Base-by-base conservation (phyloP, 1,139 yeast species). In the Yamadazyma conglobata region DNA sequence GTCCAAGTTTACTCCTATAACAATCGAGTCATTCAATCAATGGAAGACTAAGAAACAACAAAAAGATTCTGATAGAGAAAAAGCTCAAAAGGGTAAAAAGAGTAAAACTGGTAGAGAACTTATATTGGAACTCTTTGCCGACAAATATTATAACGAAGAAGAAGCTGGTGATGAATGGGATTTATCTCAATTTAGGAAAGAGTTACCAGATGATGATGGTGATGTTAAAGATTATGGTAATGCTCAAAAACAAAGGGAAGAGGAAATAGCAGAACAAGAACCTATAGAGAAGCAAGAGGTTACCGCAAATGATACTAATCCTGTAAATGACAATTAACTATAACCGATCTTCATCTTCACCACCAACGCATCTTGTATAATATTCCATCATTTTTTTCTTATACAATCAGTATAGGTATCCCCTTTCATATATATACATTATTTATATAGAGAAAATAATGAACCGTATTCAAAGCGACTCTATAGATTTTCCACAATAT, bases 1-100 rank as follows among this genome's bases (percentile, higher is more conserved):
- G 55, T 64, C 73, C 35, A 73, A 77, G 31, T 73, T 88, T 51
- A 89, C 96, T 2, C 96, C 97, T 18, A 88, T 93, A 39, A 89
- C 95, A 2, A 64, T 77, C 22, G 89, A 83, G 38, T 57, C 88
- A n/a, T 93, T 93, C 57, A 73, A 73, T 24, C 73, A 73, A 50
- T 93, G 98, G 98, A 89, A 89, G 64, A 55, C 60, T 43, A 75
- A 78, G 41, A 85, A 87, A 46, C 61, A 63, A 39, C 73, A 71
- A 39, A 75, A 76, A 56, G 81, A 72, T 60, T 65, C 67, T 32
- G 82, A 73, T 60, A 65, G 68, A 32, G 79, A 79, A 47, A 79
- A 74, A 28, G 63, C 61, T 17, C 77, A 74, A 44, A 64, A 60
- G 37, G 67, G 58, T 25, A 79, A 70, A 54, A 64, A 63, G 43